Conservation (phyloP, 129 eudicot genomes). For the Saussurea involucrata region DNA sequence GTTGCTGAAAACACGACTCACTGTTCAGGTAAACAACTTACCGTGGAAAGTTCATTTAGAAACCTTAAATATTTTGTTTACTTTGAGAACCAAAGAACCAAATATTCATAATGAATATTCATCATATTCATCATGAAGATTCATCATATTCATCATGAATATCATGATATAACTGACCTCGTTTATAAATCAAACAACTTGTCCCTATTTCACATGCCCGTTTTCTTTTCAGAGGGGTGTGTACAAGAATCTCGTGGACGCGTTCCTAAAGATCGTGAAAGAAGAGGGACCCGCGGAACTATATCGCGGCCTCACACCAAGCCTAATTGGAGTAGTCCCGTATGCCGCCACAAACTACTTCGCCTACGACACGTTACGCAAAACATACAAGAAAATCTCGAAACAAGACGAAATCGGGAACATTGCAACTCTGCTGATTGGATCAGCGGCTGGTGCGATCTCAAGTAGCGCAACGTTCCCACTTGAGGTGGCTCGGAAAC, state of each 20-base stretch:
- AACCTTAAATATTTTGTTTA: too few species aligned
- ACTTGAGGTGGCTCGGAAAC: slow-evolving; percentile 87
- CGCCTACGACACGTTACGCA: slow-evolving; percentile 76
- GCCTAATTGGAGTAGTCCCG: slow-evolving; percentile 78
- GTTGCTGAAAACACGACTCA: slow-evolving; percentile 82
- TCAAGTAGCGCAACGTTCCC: slow-evolving; percentile 89
- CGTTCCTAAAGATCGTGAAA: slow-evolving; percentile 61
- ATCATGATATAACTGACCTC: background rate
- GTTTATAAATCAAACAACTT: too few species aligned
- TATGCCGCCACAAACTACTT: slow-evolving; percentile 85
- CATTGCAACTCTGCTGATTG: slow-evolving; percentile 72
- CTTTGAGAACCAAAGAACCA: too few species aligned
- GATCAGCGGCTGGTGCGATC: slow-evolving; percentile 82
- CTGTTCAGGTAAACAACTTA: slow-evolving; percentile 60
- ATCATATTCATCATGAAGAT: background rate
- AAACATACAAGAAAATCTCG: slow-evolving; percentile 57
- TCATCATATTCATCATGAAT: background rate
- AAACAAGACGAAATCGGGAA: slow-evolving; percentile 67
- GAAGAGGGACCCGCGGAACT: slow-evolving; percentile 90
- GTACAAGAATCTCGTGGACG: slow-evolving; percentile 70
- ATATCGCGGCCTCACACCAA: slow-evolving; percentile 83
- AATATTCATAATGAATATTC: too few species aligned
- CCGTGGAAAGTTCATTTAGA: background rate
- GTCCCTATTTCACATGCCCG: background rate
- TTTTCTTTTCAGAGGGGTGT: slow-evolving; percentile 57